Conservation (phyloP, 768 basidiomycete species). For the Boletus sensibilis region DNA sequence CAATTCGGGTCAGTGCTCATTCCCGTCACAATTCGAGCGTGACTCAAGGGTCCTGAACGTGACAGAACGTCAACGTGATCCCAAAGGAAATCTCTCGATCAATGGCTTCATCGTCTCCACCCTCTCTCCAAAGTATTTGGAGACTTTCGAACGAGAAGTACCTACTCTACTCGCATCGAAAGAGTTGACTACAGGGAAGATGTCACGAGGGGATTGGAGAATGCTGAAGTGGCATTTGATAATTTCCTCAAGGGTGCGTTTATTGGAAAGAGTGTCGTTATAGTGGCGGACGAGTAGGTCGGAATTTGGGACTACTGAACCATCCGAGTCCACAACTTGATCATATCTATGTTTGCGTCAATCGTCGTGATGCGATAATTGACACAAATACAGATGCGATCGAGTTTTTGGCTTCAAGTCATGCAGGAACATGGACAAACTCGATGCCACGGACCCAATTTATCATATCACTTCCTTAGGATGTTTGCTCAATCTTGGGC, state of each 20-base stretch:
- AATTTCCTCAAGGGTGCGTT: constrained; percentile 9
- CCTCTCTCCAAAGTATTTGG: constrained; percentile 34
- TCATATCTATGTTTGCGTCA: no score
- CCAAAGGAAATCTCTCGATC: constrained; percentile 42
- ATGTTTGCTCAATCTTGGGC: no score
- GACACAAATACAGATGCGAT: no score
- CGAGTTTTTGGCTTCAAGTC: no score
- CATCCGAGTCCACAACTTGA: no score
- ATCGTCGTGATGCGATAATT: no score
- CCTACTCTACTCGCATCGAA: constrained; percentile 44
- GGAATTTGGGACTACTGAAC: neutral
- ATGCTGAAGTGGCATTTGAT: constrained; percentile 9
- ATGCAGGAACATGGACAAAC: no score
- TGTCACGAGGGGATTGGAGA: constrained; percentile 44
- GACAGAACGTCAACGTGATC: constrained; percentile 40
- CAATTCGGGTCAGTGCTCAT: constrained; percentile 1
- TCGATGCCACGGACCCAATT: no score
- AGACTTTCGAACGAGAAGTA: constrained; percentile 43
- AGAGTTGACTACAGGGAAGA: constrained; percentile 49
- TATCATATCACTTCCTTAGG: no score
- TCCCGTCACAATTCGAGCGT: neutral
- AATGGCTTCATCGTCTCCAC: constrained; percentile 43
- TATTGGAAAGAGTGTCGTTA: constrained; percentile 7
- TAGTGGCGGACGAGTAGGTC: constrained; percentile 4
- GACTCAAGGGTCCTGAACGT: neutral